A percentile compares a stretch with the other conserved stretches of the same genome.
Conservation (phyloP, 805 yeast genomes). For the Cyberlindnera maclurae region DNA sequence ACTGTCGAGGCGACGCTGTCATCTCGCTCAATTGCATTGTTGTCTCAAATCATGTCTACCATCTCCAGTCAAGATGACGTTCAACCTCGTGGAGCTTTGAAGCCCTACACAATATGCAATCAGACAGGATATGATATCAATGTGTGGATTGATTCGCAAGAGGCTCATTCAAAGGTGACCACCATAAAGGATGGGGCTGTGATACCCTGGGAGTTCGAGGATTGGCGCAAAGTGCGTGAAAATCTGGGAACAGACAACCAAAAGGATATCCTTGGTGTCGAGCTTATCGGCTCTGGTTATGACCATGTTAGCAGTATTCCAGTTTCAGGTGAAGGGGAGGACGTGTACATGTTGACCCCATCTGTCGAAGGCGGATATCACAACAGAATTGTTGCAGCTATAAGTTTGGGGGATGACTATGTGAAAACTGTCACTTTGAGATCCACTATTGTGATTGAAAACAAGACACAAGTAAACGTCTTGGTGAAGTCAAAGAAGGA, state of each 20-base stretch:
- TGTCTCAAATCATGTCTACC: slow-evolving; percentile 59
- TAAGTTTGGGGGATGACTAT: slow-evolving; percentile 63
- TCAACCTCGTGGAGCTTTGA: slow-evolving; percentile 66
- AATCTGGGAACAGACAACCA: slow-evolving; percentile 59
- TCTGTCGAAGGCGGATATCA: slow-evolving; percentile 50
- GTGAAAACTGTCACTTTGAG: slow-evolving; percentile 73
- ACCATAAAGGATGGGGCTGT: slow-evolving; percentile 40
- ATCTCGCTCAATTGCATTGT: slow-evolving; percentile 68
- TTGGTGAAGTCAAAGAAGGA: slow-evolving; percentile 28
- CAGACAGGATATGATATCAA: slow-evolving; percentile 81
- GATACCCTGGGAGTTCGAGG: slow-evolving; percentile 88
- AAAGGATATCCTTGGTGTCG: slow-evolving; percentile 57
- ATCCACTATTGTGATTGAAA: slow-evolving; percentile 66
- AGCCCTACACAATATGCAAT: slow-evolving; percentile 75
- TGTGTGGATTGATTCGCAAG: slow-evolving; percentile 64
- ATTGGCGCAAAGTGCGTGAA: slow-evolving; percentile 85
- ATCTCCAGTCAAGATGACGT: slow-evolving; percentile 46
- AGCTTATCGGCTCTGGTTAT: slow-evolving; percentile 49
- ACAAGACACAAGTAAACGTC: slow-evolving; percentile 50
- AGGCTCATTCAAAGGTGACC: slow-evolving; percentile 22
- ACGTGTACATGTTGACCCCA: slow-evolving; percentile 61
- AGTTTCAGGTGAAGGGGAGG: slow-evolving; percentile 79
- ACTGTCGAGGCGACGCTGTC: slow-evolving; percentile 77
- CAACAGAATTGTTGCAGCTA: slow-evolving; percentile 66
- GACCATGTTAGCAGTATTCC: slow-evolving; percentile 49